phyloP scores from a whole-genome alignment of 1,284 basidiomycete genomes.

The Trichosporon ovoides region DNA sequence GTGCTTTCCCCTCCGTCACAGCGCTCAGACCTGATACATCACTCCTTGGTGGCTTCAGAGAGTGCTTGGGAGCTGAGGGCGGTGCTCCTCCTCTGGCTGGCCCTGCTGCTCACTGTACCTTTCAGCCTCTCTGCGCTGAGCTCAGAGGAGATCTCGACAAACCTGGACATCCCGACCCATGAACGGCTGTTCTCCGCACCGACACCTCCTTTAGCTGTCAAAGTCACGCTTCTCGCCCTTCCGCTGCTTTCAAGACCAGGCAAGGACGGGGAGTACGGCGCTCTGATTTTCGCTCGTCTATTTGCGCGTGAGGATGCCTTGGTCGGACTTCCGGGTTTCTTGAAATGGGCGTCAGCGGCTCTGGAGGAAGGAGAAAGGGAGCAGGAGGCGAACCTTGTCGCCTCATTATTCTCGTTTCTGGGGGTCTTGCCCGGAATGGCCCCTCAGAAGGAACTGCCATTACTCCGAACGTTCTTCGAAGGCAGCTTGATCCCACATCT shows the following conservation, averaged over 20 bases:
- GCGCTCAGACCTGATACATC: constrained; percentile 40
- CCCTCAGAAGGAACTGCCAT: constrained; percentile 33
- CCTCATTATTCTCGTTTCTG: constrained; percentile 36
- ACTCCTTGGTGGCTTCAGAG: constrained; percentile 31
- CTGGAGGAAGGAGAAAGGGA: constrained; percentile 37
- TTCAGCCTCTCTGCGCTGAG: constrained; percentile 78
- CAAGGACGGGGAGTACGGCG: constrained; percentile 44
- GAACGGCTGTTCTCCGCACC: constrained; percentile 59
- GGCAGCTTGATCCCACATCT: constrained; percentile 36
- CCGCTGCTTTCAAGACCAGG: constrained; percentile 43
- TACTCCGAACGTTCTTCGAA: constrained; percentile 27
- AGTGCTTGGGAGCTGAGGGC: constrained; percentile 75
- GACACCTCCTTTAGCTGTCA: constrained; percentile 60
- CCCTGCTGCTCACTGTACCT: constrained; percentile 87
- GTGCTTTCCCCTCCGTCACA: constrained; percentile 58
- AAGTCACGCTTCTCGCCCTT: constrained; percentile 47
- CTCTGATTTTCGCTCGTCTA: constrained; percentile 42
- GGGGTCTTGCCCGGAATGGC: constrained; percentile 39
- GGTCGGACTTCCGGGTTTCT: constrained; percentile 32
- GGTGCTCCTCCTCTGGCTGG: constrained; percentile 82
- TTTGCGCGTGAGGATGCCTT: constrained; percentile 43
- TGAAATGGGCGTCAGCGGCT: constrained; percentile 34
- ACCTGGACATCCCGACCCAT: constrained; percentile 62
- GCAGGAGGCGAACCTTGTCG: constrained; percentile 33
- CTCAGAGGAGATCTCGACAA: constrained; percentile 32